A percentile compares a stretch with the other conserved stretches of the same genome.
phyloP scores from a whole-genome alignment of 805 yeast species.

The Candida dendrica region DNA sequence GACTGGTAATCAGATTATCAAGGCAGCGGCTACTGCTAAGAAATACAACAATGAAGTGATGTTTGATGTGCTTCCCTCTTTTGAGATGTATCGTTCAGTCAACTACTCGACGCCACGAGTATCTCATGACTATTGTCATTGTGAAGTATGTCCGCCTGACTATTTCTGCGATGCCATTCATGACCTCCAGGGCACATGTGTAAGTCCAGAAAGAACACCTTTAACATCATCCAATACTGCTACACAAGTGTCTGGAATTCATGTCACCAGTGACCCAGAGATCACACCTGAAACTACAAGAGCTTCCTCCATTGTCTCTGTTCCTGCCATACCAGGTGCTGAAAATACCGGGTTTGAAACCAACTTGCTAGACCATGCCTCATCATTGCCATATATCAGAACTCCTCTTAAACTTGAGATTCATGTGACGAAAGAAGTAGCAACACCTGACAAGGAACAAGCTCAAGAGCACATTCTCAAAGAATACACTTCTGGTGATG shows the following conservation, averaged over 20 bases:
- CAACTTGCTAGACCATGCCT: constrained; percentile 45
- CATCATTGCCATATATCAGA: constrained; percentile 31
- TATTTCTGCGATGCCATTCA: constrained; percentile 15
- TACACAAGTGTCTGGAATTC: not conserved
- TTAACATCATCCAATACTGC: not conserved
- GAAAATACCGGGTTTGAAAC: constrained; percentile 22
- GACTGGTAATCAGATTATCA: not conserved
- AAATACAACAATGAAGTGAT: constrained; percentile 9
- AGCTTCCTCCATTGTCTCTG: not conserved
- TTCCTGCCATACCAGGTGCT: not conserved
- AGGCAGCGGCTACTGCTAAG: not conserved
- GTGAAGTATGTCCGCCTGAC: constrained; percentile 27
- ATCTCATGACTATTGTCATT: constrained; percentile 20
- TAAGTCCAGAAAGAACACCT: not conserved
- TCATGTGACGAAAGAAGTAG: constrained; percentile 44
- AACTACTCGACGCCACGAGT: constrained; percentile 35
- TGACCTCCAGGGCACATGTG: not conserved
- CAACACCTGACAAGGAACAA: constrained; percentile 36
- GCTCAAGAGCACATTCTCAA: constrained; percentile 26
- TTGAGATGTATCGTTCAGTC: constrained; percentile 54
- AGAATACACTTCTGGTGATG: constrained; percentile 51
- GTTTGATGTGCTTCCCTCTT: constrained; percentile 59
- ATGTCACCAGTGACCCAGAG: not conserved
- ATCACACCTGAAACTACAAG: not conserved
- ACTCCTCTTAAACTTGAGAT: constrained; percentile 41